These are phyloP conservation scores for Venturia pyrina DNA, from an alignment of 2,329 filamentous ascomycete species.

Conservation along the genomic window DNA sequence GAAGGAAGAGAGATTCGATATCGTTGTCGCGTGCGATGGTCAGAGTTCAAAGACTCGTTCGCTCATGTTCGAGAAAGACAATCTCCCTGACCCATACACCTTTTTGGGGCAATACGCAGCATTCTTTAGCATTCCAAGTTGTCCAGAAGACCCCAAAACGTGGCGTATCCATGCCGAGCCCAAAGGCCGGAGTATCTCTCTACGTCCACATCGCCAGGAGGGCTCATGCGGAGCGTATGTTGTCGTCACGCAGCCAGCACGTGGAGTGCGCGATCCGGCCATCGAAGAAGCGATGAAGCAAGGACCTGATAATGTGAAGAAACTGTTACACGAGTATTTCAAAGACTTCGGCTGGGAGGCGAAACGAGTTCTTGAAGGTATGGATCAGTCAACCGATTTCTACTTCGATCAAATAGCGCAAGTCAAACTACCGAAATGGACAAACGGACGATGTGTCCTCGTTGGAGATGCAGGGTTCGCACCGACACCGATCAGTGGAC, in stretches of 20 bases:
- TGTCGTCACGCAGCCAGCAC: constrained; percentile 16
- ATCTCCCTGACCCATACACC: constrained; percentile 20
- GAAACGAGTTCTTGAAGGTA: constrained; percentile 10
- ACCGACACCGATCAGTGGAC: constrained; percentile 23
- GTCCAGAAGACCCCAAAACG: constrained; percentile 16
- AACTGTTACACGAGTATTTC: constrained; percentile 17
- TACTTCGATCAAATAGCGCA: constrained; percentile 9
- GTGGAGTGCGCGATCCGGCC: constrained; percentile 19
- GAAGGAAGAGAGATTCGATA: constrained; percentile 15
- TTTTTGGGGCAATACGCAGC: constrained; percentile 25
- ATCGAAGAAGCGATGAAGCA: constrained; percentile 22
- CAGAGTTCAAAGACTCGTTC: constrained; percentile 16
- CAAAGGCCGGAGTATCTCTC: constrained; percentile 16
- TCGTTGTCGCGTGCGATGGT: constrained; percentile 20
- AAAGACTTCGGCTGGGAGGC: constrained; percentile 11
- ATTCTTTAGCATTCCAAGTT: constrained; percentile 32
- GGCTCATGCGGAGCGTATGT: constrained; percentile 14
- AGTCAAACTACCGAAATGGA: constrained; percentile 10
- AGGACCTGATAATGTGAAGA: constrained; percentile 17
- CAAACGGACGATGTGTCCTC: constrained; percentile 5
- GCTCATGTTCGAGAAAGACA: constrained; percentile 18
- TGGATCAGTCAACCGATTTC: constrained; percentile 12
- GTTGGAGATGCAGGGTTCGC: constrained; percentile 31
- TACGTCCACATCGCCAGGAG: constrained; percentile 18
- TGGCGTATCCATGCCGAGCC: constrained; percentile 17